Conservation (phyloP, 176 grass and related monocot species). For the Avena eriantha region DNA sequence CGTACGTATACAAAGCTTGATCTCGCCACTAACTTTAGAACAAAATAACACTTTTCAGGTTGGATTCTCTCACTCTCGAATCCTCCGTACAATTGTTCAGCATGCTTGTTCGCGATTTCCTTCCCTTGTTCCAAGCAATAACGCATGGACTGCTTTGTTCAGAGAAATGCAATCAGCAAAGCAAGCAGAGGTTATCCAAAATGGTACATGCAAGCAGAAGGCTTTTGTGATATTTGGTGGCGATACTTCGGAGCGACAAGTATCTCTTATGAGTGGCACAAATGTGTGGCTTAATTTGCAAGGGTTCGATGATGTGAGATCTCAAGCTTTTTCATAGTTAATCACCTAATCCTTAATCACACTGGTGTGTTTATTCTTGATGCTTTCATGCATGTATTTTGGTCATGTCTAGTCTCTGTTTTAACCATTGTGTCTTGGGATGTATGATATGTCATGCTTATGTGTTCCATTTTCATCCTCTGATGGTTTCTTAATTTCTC, state of each 20-base stretch:
- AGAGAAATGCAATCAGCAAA: constrained; percentile 53
- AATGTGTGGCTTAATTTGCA: constrained; percentile 99
- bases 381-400: neutral
- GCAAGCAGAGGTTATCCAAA: constrained; percentile 45
- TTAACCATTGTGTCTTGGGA: constrained; percentile 21
- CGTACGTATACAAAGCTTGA: constrained; percentile 29
- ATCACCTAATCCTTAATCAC: neutral
- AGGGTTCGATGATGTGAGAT: constrained; percentile 89
- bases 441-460: neutral
- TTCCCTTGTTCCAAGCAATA: constrained; percentile 66
- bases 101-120: constrained; percentile 80
- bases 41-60: constrained; percentile 58
- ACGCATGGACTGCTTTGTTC: constrained; percentile 70
- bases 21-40: constrained; percentile 30
- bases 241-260: constrained; percentile 93
- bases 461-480: constrained; percentile 25
- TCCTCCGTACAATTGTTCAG: constrained; percentile 85
- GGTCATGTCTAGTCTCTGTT: constrained; percentile 27
- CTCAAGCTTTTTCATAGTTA: constrained; percentile 19
- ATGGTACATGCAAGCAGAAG: constrained; percentile 49
- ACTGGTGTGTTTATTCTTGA: neutral
- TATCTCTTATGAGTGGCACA: constrained; percentile 98
- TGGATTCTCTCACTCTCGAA: constrained; percentile 90
- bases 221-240: constrained; percentile 97
- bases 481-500: constrained; percentile 32